A percentile compares a stretch with the other conserved stretches of the same genome.
These are phyloP conservation scores for Penicillium steckii DNA, from an alignment of 495 filamentous ascomycete genomes.

Conservation along the genomic window DNA sequence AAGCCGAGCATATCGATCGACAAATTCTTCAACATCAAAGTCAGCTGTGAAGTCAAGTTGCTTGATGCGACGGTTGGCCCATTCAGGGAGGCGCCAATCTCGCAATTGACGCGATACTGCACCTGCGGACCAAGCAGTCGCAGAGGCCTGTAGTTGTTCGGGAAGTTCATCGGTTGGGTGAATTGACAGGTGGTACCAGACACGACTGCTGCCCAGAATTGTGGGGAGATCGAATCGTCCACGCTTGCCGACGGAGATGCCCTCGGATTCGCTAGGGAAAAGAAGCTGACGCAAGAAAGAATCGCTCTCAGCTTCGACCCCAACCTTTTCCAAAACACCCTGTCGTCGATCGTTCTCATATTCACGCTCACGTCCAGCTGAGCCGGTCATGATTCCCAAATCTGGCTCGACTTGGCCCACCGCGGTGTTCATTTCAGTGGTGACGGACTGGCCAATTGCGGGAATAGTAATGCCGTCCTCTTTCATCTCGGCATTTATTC, in stretches of 20 bases:
- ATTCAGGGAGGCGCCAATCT: constrained; percentile 90
- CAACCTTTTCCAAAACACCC: constrained; percentile 80
- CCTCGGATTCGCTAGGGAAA: constrained; percentile 73
- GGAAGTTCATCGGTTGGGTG: constrained; percentile 89
- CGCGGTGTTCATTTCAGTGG: constrained; percentile 81
- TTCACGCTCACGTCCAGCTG: constrained; percentile 68
- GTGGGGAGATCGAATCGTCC: constrained; percentile 73
- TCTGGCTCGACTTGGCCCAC: constrained; percentile 77
- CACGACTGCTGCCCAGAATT: constrained; percentile 73
- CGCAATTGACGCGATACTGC: constrained; percentile 89
- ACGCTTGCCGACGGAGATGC: constrained; percentile 67
- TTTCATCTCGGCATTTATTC: constrained; percentile 96
- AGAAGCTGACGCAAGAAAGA: constrained; percentile 82
- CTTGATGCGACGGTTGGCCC: constrained; percentile 90
- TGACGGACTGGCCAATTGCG: constrained; percentile 69
- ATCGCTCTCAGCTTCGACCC: constrained; percentile 73
- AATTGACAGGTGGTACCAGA: constrained; percentile 92
- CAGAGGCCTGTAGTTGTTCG: constrained; percentile 61
- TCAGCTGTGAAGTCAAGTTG: constrained; percentile 96
- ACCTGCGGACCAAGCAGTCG: constrained; percentile 83
- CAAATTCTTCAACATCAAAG: constrained; percentile 93
- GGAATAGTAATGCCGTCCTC: constrained; percentile 80
- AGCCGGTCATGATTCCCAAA: constrained; percentile 70
- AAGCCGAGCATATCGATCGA: constrained; percentile 71
- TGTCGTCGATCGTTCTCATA: constrained; percentile 78